phyloP scores from a whole-genome alignment of 2,329 filamentous ascomycete genomes.

The Epichloe festucae region DNA sequence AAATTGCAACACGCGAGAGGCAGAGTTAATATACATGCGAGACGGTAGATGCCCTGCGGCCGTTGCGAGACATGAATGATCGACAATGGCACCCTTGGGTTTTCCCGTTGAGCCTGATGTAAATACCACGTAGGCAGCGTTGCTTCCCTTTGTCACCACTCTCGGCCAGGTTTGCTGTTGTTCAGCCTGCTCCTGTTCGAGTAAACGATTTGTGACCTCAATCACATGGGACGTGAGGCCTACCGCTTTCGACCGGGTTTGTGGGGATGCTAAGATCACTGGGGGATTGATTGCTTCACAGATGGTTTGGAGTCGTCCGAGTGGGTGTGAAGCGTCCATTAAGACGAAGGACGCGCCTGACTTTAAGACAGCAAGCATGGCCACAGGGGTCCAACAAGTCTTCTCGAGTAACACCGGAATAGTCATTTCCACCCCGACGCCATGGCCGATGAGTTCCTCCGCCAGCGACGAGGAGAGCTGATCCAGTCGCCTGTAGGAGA shows the following conservation, averaged over 20 bases:
- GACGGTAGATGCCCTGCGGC: background rate
- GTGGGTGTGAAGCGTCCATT: background rate
- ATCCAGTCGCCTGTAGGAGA: background rate
- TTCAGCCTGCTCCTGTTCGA: background rate
- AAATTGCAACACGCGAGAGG: slow-evolving; percentile 6
- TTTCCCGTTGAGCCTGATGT: slow-evolving; percentile 11
- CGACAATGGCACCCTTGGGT: slow-evolving; percentile 12
- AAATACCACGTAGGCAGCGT: slow-evolving; percentile 11
- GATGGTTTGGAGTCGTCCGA: background rate
- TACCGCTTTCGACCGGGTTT: background rate
- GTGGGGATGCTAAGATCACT: background rate
- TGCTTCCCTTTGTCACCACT: background rate
- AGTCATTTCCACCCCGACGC: slow-evolving; percentile 1
- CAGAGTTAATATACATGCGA: background rate
- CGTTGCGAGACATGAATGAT: slow-evolving; percentile 7
- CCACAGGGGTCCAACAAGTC: slow-evolving; percentile 10
- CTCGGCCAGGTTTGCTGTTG: background rate
- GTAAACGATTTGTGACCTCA: background rate
- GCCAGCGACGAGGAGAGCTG: background rate
- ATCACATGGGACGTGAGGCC: background rate
- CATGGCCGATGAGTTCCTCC: background rate
- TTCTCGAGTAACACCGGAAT: slow-evolving; percentile 12
- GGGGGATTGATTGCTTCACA: background rate
- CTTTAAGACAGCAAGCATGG: slow-evolving; percentile 15
- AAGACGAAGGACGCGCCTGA: slow-evolving; percentile 10